phyloP scores from a whole-genome alignment of 768 basidiomycete species.

The Tylopilus sp. region DNA sequence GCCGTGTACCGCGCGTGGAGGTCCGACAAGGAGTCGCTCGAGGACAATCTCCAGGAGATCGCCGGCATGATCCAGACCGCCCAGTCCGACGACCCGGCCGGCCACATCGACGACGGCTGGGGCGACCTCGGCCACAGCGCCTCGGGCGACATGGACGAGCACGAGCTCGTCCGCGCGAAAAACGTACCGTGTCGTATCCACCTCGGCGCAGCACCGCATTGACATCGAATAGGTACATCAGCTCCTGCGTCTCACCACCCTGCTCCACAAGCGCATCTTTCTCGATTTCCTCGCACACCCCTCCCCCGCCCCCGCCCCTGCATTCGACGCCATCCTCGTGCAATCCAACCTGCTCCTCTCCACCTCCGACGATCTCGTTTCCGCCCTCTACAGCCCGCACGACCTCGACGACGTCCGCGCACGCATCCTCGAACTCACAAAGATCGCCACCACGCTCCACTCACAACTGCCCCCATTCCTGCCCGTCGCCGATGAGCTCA shows the following conservation, averaged over 20 bases:
- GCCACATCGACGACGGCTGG: slow-evolving; percentile 51
- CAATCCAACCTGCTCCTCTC: slow-evolving; percentile 51
- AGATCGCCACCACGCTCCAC: slow-evolving; percentile 38
- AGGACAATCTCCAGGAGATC: slow-evolving; percentile 60
- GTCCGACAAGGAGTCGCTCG: slow-evolving; percentile 52
- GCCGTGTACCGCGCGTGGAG: slow-evolving; percentile 55
- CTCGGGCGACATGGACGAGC: slow-evolving; percentile 41
- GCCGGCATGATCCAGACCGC: slow-evolving; percentile 48
- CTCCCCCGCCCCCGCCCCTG: slow-evolving; percentile 21
- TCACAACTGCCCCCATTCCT: slow-evolving; percentile 25
- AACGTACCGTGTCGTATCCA: slow-evolving; percentile 42
- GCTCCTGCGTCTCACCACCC: slow-evolving; percentile 53
- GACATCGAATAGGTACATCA: slow-evolving; percentile 47
- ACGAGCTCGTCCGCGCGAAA: slow-evolving; percentile 55
- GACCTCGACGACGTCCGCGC: slow-evolving; percentile 39
- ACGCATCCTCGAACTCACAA: slow-evolving; percentile 39
- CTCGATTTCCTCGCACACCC: slow-evolving; percentile 44
- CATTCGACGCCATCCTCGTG: slow-evolving; percentile 50
- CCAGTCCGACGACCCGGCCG: slow-evolving; percentile 24
- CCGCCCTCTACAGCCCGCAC: slow-evolving; percentile 66
- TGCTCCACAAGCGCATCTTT: slow-evolving; percentile 61
- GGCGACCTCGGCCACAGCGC: slow-evolving; percentile 54
- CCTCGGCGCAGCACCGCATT: slow-evolving; percentile 1
- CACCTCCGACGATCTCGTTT: slow-evolving; percentile 62
- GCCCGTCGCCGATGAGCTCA: slow-evolving; percentile 20